Conservation (phyloP, 441 rosid species). For the Theobroma grandiflorum region DNA sequence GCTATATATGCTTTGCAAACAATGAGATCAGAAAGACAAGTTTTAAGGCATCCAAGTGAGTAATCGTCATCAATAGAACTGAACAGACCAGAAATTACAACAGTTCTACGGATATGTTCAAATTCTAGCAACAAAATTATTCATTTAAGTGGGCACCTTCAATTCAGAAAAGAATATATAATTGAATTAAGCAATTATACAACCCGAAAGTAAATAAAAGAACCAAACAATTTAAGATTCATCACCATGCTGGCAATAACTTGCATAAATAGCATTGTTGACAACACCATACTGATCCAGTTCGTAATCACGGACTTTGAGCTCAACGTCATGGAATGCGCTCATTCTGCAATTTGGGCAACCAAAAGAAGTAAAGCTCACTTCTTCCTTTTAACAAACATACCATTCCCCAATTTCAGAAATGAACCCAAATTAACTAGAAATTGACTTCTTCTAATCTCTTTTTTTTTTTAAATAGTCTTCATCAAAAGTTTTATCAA, state of each 20-base stretch:
- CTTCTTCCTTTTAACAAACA: neutral
- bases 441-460: neutral
- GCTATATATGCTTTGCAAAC: neutral
- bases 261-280: slow-evolving; percentile 85
- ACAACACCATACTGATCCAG: slow-evolving; percentile 91
- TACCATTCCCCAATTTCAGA: neutral
- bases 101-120: neutral
- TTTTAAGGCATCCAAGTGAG: neutral
- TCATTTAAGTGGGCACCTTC: neutral
- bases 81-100: slow-evolving; percentile 5
- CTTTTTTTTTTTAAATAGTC: neutral
- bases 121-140: neutral
- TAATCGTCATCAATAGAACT: neutral
- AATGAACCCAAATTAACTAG: neutral
- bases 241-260: slow-evolving; percentile 80
- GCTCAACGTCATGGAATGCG: slow-evolving; percentile 59
- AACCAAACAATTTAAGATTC: neutral
- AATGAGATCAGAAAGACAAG: neutral
- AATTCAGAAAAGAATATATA: neutral
- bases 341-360: slow-evolving; percentile 52
- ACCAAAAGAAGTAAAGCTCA: neutral
- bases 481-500: neutral
- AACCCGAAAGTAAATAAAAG: neutral
- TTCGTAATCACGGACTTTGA: slow-evolving; percentile 83
- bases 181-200: slow-evolving; percentile 6